phyloP scores from a whole-genome alignment of 495 filamentous ascomycete species.

The Clavariopsis aquatica region DNA sequence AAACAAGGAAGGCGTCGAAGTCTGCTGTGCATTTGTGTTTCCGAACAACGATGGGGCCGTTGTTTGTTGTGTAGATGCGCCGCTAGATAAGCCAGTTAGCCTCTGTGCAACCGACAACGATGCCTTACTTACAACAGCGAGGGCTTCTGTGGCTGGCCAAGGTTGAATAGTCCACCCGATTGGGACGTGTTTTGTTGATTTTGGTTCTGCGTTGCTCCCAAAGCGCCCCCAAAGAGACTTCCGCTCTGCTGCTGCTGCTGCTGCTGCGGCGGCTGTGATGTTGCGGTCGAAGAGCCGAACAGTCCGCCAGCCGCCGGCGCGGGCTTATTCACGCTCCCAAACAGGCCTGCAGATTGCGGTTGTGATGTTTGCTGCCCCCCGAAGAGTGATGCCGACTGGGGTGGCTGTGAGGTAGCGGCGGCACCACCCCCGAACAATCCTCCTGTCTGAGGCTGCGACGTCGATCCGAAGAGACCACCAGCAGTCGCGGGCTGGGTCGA shows the following conservation, averaged over 20 bases:
- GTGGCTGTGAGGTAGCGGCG: constrained; percentile 47
- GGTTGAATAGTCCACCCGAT: constrained; percentile 45
- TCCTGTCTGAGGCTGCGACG: constrained; percentile 35
- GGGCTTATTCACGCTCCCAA: constrained; percentile 44
- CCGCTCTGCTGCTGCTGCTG: constrained; percentile 48
- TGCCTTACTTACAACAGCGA: constrained; percentile 38
- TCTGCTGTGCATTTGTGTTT: constrained; percentile 29
- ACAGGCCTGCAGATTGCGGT: constrained; percentile 46
- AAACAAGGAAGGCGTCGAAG: constrained; percentile 38
- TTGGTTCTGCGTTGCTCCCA: constrained; percentile 41
- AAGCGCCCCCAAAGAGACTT: constrained; percentile 45
- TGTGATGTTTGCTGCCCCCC: constrained; percentile 41
- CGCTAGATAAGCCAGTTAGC: constrained; percentile 33
- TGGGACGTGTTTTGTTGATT: constrained; percentile 35
- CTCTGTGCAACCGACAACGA: constrained; percentile 11
- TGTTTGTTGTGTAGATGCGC: constrained; percentile 33
- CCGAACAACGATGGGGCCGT: constrained; percentile 42
- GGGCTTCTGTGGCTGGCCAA: constrained; percentile 30
- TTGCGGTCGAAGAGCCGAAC: constrained; percentile 53
- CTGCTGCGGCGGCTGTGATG: constrained; percentile 50
- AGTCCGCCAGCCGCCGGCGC: constrained; percentile 47
- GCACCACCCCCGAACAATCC: constrained; percentile 33
- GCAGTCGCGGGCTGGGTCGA: constrained; percentile 26
- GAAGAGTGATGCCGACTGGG: constrained; percentile 47
- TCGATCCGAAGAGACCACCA: constrained; percentile 34